Base-by-base conservation (phyloP, 192 early-diverging fungal species). In the Piromyces sp. region DNA sequence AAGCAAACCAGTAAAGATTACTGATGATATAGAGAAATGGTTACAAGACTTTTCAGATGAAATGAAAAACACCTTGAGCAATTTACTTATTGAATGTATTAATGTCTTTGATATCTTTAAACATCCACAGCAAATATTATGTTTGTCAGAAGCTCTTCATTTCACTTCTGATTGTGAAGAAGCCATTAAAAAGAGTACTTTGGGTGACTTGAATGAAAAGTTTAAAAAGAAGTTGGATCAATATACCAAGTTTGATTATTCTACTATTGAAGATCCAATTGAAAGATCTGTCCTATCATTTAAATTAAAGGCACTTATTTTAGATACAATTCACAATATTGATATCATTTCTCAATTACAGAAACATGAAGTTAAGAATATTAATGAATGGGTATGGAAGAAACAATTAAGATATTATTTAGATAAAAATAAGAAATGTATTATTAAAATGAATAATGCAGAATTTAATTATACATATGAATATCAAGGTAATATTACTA, bases 271-370 rank as follows among this genome's bases (percentile, higher is more conserved):
- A 78, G 87, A 90, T 80, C 33, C 83, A 13, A 36, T 31, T 0
- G 87, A 90, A 30, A 82, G 87, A 26, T 31, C 82, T 0, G 85
- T 90, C 30, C 82, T 84, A 30, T 85, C 88, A 22, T 83, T 91
- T 31, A 90, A 88, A 79, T 84, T 91, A 28, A 91, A 91, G 80
- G 85, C 85, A 11, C 82, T 90, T 29, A 91, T 91, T 78, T 80
- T 91, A 80, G 90, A 91, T 81, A 84, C 88, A 12, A 91, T 91
- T 31, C 90, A 91, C 79, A 87, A 90, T 82, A 88, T 88, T n/a
- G 90, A 91, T 79, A 87, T 91, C 29, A 85, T 89, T 7, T 58
- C 84, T 2, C 88, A 87, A 40, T 82, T 91, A 29, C 86, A 87
- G 80, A 83, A 84, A 29, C 79, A 82, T n/a, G 82, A 86, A 33